Base-by-base conservation (phyloP, 1,139 yeast genomes). In the Zygosaccharomyces sapae region DNA sequence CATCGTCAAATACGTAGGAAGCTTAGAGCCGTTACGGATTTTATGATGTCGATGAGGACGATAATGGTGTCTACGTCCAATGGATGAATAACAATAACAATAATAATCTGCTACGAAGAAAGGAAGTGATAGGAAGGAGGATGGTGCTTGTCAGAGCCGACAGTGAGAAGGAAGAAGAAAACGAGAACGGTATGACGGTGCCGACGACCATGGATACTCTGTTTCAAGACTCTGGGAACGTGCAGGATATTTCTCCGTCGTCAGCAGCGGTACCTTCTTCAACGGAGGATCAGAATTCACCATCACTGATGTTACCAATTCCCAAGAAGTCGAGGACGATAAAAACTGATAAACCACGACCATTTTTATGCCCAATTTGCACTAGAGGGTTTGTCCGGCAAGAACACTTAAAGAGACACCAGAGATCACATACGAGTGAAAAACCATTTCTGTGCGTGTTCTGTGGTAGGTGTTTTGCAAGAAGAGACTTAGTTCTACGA, bases 401-500 rank as follows among this genome's bases (percentile, higher is more conserved):
- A 48, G 98, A 92, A 67, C 99, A 92, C 67, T 76, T 92, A 58
- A 81, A 89, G 65, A 79, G 99, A 51, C 99, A 92, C 63, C 96
- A 90, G 65, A 73, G 97, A 41, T 84, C 95, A 1, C 99, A 92
- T 66, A 92, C 98, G 3, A 89, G 90, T 65, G 98, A 92, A 66
- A 92, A 90, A 65, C 98, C 98, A 1, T 92, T 86, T 67, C 87
- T 86, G 58, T 92, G 99, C 70, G 95, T 96, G 1, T 95, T 92
- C 16, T 92, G 98, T 68, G 97, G 95, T 50, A 79, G 97, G 33
- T 86, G 95, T 66, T 92, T 92, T 69, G 94, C 96, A 20, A 74
- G 98, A 54, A 72, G 97, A 53, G 98, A 92, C 68, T 77, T 92
- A 65, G 82, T 92, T 35, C 73, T 92, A 48, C 76, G 98, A 49